phyloP scores from a whole-genome alignment of 345 rosid genomes.

The Acer campestre region DNA sequence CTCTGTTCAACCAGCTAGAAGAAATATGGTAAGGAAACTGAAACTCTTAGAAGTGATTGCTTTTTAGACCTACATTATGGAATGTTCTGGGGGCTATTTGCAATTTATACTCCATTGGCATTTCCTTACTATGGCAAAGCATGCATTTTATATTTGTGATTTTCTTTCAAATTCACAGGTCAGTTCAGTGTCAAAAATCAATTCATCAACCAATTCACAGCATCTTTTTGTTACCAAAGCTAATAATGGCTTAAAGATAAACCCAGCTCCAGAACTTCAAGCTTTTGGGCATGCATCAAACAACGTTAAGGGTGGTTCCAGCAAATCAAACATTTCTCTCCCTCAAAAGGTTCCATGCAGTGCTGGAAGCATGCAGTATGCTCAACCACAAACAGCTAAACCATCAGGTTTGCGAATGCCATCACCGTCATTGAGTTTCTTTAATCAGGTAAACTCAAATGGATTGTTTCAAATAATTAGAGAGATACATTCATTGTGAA shows the following conservation, averaged over 20 bases:
- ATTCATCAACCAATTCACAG: constrained; percentile 39
- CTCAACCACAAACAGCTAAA: constrained; percentile 46
- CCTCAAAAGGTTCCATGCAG: constrained; percentile 32
- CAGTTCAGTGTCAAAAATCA: constrained; percentile 31
- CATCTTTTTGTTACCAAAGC: constrained; percentile 31
- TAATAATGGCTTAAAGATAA: constrained; percentile 32
- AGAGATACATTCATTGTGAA: background rate
- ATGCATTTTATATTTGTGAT: constrained; percentile 10
- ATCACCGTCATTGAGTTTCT: constrained; percentile 85
- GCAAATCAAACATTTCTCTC: constrained; percentile 31
- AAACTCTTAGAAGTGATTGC: constrained; percentile 19
- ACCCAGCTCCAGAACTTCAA: constrained; percentile 34
- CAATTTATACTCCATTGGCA: background rate
- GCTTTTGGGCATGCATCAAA: constrained; percentile 34
- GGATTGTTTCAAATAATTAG: background rate
- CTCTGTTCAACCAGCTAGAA: constrained; percentile 47
- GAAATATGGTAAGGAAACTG: constrained; percentile 57
- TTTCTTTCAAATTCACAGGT: constrained; percentile 38
- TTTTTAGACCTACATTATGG: background rate
- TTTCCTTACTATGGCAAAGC: constrained; percentile 6
- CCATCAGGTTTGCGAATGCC: constrained; percentile 92
- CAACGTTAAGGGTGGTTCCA: constrained; percentile 28
- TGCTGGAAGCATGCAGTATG: constrained; percentile 29
- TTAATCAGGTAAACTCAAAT: constrained; percentile 58
- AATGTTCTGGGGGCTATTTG: constrained; percentile 10